Evolutionary conservation across 805 yeast species (phyloP).

Genomic region (Saccharomyces eubayanus): DNA sequence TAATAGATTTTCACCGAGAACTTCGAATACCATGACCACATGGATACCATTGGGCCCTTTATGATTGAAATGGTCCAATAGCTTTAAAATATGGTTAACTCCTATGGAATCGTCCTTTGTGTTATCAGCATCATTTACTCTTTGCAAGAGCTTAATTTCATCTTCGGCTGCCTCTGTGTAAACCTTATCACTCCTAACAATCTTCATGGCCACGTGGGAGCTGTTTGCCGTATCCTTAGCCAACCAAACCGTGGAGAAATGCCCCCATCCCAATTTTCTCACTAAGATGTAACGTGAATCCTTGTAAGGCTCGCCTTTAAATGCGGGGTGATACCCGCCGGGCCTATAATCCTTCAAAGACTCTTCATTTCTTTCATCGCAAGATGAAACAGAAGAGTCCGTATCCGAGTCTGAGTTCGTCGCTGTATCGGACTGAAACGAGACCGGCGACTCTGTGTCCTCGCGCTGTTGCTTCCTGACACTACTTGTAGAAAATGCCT

Average conservation of each 20-base stretch:
- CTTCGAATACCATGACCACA: constrained; percentile 95
- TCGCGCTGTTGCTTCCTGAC: not conserved
- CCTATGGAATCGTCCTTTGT: constrained; percentile 50
- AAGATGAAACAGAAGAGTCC: constrained; percentile 33
- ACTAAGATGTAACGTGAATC: constrained; percentile 68
- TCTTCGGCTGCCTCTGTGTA: constrained; percentile 92
- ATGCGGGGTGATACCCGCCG: constrained; percentile 96
- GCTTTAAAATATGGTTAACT: constrained; percentile 66
- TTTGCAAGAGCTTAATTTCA: constrained; percentile 73
- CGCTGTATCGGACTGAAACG: constrained; percentile 7
- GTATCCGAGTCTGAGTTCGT: constrained; percentile 14
- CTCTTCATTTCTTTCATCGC: constrained; percentile 62
- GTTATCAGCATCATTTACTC: constrained; percentile 49
- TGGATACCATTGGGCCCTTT: constrained; percentile 88
- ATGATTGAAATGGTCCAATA: constrained; percentile 79
- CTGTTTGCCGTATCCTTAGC: constrained; percentile 51
- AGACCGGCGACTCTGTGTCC: not conserved
- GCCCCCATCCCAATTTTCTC: constrained; percentile 97
- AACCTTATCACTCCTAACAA: constrained; percentile 83
- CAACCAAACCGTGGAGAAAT: constrained; percentile 91
- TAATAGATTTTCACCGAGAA: constrained; percentile 84
- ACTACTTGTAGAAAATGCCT: not conserved
- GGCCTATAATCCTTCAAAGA: constrained; percentile 73
- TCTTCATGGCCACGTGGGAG: constrained; percentile 85
- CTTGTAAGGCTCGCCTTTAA: constrained; percentile 76